Conservation (phyloP, 768 basidiomycete genomes). For the Aureoboletus auriporus region DNA sequence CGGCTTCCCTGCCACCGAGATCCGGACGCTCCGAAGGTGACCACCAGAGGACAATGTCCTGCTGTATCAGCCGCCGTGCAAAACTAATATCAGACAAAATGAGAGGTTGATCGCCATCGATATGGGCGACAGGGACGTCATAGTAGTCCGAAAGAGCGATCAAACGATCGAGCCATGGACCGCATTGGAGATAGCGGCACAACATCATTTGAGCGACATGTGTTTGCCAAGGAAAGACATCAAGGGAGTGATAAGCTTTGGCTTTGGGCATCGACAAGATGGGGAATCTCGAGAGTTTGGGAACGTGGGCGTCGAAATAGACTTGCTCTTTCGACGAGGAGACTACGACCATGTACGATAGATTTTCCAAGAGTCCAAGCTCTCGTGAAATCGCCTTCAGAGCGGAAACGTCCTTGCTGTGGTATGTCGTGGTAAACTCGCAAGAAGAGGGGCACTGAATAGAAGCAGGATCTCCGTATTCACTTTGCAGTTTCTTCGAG, state of each 20-base stretch:
- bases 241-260: slow-evolving; percentile 67
- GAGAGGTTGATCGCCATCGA: slow-evolving; percentile 88
- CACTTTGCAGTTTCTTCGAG: slow-evolving; percentile 45
- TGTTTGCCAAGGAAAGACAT: slow-evolving; percentile 86
- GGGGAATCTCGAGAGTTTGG: slow-evolving; percentile 80
- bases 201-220: slow-evolving; percentile 83
- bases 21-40: slow-evolving; percentile 86
- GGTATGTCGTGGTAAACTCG: slow-evolving; percentile 69
- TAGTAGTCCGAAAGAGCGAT: slow-evolving; percentile 84
- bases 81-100: slow-evolving; percentile 87
- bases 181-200: slow-evolving; percentile 72
- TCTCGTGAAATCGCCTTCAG: slow-evolving; percentile 87
- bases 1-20: slow-evolving; percentile 89
- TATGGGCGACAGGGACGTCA: slow-evolving; percentile 89
- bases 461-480: slow-evolving; percentile 40
- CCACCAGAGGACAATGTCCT: slow-evolving; percentile 97
- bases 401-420: slow-evolving; percentile 73
- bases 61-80: slow-evolving; percentile 78
- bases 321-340: slow-evolving; percentile 82
- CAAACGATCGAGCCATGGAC: slow-evolving; percentile 75
- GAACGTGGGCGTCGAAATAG: slow-evolving; percentile 73
- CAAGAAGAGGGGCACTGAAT: slow-evolving; percentile 61
- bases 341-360: slow-evolving; percentile 72
- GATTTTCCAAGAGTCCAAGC: slow-evolving; percentile 68
- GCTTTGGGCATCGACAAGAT: slow-evolving; percentile 82